Percentiles rank a stretch among this genome's conserved stretches.
Evolutionary conservation across 768 basidiomycete genomes (phyloP).

Genomic region (Rhizopogon vinicolor): DNA sequence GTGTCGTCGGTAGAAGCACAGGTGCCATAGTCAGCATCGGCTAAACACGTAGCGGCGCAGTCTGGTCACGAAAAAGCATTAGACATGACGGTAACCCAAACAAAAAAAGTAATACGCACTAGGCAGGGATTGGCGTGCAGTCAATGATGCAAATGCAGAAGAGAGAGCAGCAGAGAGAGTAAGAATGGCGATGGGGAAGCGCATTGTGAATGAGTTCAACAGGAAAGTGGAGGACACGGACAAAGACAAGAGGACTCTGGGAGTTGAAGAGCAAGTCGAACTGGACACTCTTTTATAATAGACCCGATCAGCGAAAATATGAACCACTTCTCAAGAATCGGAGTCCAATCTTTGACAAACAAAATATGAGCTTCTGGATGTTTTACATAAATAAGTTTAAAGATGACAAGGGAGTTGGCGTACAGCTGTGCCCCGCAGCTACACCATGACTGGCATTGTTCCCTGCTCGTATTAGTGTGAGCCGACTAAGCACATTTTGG

Average conservation of each 20-base stretch:
- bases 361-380: no score
- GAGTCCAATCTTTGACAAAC: no score
- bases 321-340: no score
- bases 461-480: no score
- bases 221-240: not conserved
- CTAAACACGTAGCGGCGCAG: slow-evolving; percentile 49
- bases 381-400: no score
- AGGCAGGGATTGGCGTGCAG: slow-evolving; percentile 16
- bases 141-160: slow-evolving; percentile 14
- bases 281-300: no score
- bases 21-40: slow-evolving; percentile 33
- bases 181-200: slow-evolving; percentile 10
- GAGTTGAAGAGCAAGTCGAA: no score
- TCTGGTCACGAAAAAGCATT: slow-evolving; percentile 25
- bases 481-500: no score
- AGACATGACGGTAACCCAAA: not conserved
- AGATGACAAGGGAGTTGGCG: no score
- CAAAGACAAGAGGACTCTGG: not conserved
- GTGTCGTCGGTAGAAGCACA: slow-evolving; percentile 47
- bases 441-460: no score
- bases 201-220: slow-evolving; percentile 8
- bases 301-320: no score
- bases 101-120: slow-evolving; percentile 12
- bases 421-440: no score
- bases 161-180: slow-evolving; percentile 10